Evolutionary conservation across 2,329 filamentous ascomycete genomes (phyloP), one percentile per base, ranked within the genome.

Genomic region (Colletotrichum lupini): DNA sequence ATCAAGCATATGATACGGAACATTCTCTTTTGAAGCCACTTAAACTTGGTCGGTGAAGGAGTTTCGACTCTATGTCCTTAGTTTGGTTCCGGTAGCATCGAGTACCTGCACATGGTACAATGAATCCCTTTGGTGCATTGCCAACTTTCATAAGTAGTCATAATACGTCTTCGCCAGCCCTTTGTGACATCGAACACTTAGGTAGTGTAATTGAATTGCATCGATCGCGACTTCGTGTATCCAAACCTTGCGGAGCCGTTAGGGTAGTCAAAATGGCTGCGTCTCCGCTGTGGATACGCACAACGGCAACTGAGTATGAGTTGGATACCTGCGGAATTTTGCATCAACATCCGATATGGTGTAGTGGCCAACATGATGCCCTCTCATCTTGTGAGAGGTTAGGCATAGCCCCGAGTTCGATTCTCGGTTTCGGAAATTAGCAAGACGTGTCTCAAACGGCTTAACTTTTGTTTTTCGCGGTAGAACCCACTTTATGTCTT

Each of bases 391-490:
- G 42, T 53, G 60, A 53, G 53, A 56, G 53, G 53, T 56, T 28
- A 56, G 53, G 53, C 53, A 56, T 56, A 56, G 53, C 53, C 53
- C 53, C 53, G 53, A 56, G 53, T 56, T 56, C 53, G 53, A 56
- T 56, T 56, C 53, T 56, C 53, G 53, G 53, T 56, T 56, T 56
- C 53, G 53, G 53, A 56, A 56, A 19, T 3, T 1, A 9, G 6
- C 16, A 24, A 5, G 2, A 19, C 1, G 2, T 24, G 5, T 1
- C 8, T 1, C 1, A 5, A 2, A 1, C 0, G 0, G 2, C 6
- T 30, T 16, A 0, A n/a, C 6, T 53, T 63, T 63, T 53, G 28
- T 11, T 42, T 26, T 42, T 60, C 16, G 37, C 37, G 14, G 16
- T 42, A 16, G 1, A 5, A 42, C 7, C 14, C 2, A 42, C 1